Evolutionary conservation across 2,329 filamentous ascomycete species (phyloP).

Genomic region (Ceratocystis lukuohia): DNA sequence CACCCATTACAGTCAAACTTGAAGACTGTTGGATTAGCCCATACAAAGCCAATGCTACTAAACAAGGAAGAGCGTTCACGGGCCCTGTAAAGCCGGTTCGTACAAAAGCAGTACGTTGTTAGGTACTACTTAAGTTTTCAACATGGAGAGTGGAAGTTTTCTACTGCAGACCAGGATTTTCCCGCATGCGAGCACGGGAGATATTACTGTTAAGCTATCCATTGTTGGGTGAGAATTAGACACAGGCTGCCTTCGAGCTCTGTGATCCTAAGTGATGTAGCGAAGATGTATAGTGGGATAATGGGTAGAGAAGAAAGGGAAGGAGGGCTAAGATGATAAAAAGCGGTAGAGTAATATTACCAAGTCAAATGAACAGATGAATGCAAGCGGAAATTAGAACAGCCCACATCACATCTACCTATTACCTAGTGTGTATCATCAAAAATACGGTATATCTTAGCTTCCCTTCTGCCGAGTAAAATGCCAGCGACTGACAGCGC

Average conservation of each 20-base stretch:
- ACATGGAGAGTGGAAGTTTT: neutral
- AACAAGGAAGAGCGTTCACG: slow-evolving; percentile 45
- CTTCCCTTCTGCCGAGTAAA: too few relatives aligned
- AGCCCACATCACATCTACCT: too few relatives aligned
- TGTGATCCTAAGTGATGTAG: neutral
- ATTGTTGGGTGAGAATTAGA: slow-evolving; percentile 60
- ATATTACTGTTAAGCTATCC: slow-evolving; percentile 59
- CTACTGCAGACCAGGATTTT: slow-evolving; percentile 31
- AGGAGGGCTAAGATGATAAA: neutral
- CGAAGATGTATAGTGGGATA: neutral
- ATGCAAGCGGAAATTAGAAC: neutral
- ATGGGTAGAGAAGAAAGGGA: neutral
- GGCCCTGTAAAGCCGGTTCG: slow-evolving; percentile 58
- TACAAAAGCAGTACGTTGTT: slow-evolving; percentile 20
- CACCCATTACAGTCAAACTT: slow-evolving; percentile 48
- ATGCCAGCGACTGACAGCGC: too few relatives aligned
- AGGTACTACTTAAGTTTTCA: neutral
- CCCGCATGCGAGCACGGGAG: slow-evolving; percentile 46
- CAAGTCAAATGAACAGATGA: neutral
- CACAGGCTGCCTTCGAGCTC: slow-evolving; percentile 50
- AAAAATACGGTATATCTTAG: too few relatives aligned
- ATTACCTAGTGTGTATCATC: too few relatives aligned
- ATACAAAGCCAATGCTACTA: slow-evolving; percentile 50
- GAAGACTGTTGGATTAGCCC: slow-evolving; percentile 48
- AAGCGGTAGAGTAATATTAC: neutral